Base-by-base conservation (phyloP, 805 yeast genomes). In the Monosporozyma unispora region DNA sequence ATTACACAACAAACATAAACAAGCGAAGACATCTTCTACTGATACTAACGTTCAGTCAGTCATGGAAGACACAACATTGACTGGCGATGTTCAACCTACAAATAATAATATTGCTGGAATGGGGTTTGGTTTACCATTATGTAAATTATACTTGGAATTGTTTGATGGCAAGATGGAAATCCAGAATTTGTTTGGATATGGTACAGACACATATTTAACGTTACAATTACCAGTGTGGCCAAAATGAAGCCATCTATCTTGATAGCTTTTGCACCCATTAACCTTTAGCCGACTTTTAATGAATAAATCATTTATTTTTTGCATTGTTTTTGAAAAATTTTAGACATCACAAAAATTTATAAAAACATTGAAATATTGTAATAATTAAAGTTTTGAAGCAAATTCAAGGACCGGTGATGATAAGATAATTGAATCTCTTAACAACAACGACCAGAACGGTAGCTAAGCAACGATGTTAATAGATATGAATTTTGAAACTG, bases 111-210 rank as follows among this genome's bases (percentile, higher is more conserved):
- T 91, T 33, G 96, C 97, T 0, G 99, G 99, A 0, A 85, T 93
- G 86, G 98, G 98, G 0, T 91, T 88, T 62, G 99, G 99, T 0
- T 67, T 91, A 49, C 98, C 98, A 6, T 70, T 91, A 53, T 85
- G 90, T 52, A 71, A 79, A 57, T 84, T 87, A 0, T 85, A 85
- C 58, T 80, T 84, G 28, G 85, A 81, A 59, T 74, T 83, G 61
- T 84, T 85, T 62, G 84, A 83, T 40, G 93, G 93, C 2, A 72
- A 71, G 44, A 72, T 87, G 46, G 80, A 80, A 51, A 71, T 87
- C 27, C 88, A 85, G 62, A 79, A 84, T 45, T 74, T 84, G 51
- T 77, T 77, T 66, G 91, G 93, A 1, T 75, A 81, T 74, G 96
- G 96, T 3, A 84, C 91, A 0, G 89, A 83, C 56, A 88, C 81